Evolutionary conservation across 805 yeast species (phyloP).

Genomic region (Hanseniaspora vineae): DNA sequence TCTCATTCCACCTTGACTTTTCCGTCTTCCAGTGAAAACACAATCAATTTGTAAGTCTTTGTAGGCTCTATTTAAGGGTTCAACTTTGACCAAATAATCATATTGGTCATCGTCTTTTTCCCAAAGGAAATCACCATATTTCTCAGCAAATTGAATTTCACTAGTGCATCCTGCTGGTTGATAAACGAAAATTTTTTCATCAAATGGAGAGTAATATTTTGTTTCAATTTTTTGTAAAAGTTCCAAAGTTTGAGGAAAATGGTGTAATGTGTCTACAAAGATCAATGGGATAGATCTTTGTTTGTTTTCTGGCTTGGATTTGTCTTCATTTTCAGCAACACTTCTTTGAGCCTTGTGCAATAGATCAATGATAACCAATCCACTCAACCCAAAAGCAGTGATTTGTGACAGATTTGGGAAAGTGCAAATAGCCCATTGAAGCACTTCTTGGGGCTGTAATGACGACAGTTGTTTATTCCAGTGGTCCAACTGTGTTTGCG

Average conservation of each 20-base stretch:
- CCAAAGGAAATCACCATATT: conserved; percentile 75
- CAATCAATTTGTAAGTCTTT: conserved; percentile 60
- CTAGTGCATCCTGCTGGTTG: conserved; percentile 45
- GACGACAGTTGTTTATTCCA: conserved; percentile 49
- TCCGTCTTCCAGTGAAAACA: conserved; percentile 83
- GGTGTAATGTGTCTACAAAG: conserved; percentile 83
- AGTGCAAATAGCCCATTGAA: conserved; percentile 73
- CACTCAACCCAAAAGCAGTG: conserved; percentile 91
- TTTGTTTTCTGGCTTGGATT: conserved; percentile 6
- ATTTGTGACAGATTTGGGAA: conserved; percentile 79
- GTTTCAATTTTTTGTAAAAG: conserved; percentile 46
- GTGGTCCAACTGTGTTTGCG: conserved; percentile 46
- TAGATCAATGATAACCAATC: conserved; percentile 79
- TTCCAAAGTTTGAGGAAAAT: conserved; percentile 85
- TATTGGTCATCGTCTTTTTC: conserved; percentile 67
- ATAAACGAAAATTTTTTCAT: conserved; percentile 42
- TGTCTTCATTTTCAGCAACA: conserved; percentile 5
- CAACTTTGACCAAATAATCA: conserved; percentile 83
- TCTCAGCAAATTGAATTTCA: conserved; percentile 49
- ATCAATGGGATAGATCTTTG: conserved; percentile 51
- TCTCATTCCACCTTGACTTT: conserved; percentile 81
- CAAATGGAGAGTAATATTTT: conserved; percentile 31
- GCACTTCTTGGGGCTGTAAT: conserved; percentile 51
- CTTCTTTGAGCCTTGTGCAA: conserved; percentile 36
- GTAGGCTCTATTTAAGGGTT: conserved; percentile 82